Evolutionary conservation across 768 basidiomycete species (phyloP).

Genomic region (Rhizopogon sp.): DNA sequence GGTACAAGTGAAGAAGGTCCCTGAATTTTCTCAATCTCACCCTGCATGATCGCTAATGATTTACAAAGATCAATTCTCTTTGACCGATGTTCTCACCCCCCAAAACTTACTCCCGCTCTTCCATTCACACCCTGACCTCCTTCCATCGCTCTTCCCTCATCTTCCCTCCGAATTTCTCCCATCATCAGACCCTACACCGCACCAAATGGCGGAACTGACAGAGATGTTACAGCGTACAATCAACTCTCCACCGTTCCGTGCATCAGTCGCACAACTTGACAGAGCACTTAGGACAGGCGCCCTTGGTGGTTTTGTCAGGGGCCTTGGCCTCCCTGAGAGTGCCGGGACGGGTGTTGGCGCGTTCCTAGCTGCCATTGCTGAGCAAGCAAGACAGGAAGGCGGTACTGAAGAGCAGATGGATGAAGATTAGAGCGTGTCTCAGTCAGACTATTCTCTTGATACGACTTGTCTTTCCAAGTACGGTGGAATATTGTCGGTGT

Average conservation of each 20-base stretch:
- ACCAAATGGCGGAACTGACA: slow-evolving; percentile 18
- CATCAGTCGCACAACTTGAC: slow-evolving; percentile 76
- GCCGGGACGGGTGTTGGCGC: slow-evolving; percentile 75
- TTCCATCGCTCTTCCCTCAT: slow-evolving; percentile 70
- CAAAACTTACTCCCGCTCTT: slow-evolving; percentile 71
- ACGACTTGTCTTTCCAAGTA: not conserved
- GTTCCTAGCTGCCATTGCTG: slow-evolving; percentile 77
- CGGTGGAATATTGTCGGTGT: not conserved
- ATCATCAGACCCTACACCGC: slow-evolving; percentile 47
- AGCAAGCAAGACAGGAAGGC: slow-evolving; percentile 52
- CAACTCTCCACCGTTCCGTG: slow-evolving; percentile 78
- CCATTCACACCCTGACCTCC: slow-evolving; percentile 59
- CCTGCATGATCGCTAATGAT: slow-evolving; percentile 5
- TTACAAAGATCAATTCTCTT: slow-evolving; percentile 42
- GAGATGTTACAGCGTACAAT: slow-evolving; percentile 73
- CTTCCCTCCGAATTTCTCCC: slow-evolving; percentile 74
- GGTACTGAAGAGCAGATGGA: slow-evolving; percentile 63
- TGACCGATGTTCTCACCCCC: slow-evolving; percentile 74
- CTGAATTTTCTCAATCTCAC: not conserved
- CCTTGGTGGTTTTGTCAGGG: slow-evolving; percentile 67
- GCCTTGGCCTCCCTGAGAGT: slow-evolving; percentile 79
- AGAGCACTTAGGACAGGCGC: slow-evolving; percentile 81
- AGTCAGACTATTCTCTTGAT: not conserved
- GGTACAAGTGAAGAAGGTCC: slow-evolving; percentile 15
- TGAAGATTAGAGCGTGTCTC: slow-evolving; percentile 43